phyloP scores from a whole-genome alignment of 768 basidiomycete species.

The Lyophyllum semitale region DNA sequence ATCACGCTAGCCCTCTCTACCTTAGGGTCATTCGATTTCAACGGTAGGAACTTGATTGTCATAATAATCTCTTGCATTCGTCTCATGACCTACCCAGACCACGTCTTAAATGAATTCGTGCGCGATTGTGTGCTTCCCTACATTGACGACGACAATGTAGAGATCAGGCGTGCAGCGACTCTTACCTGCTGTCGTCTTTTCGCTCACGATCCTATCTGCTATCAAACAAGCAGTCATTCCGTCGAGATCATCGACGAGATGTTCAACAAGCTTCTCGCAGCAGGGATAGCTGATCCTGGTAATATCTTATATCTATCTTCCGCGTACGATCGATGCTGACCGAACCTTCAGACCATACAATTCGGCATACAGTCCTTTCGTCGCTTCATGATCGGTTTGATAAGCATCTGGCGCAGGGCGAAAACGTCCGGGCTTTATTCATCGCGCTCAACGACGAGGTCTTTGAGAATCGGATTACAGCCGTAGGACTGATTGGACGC shows the following conservation, averaged over 20 bases:
- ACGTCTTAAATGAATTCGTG: constrained; percentile 94
- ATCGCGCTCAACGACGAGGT: constrained; percentile 97
- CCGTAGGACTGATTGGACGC: constrained; percentile 88
- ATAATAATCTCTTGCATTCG: not conserved
- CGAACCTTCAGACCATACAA: constrained; percentile 61
- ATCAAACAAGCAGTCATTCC: constrained; percentile 92
- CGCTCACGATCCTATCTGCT: constrained; percentile 92
- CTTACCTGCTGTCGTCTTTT: constrained; percentile 91
- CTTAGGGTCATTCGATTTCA: constrained; percentile 92
- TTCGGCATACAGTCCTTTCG: constrained; percentile 83
- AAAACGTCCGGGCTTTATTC: constrained; percentile 94
- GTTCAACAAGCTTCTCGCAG: constrained; percentile 92
- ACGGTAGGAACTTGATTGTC: constrained; percentile 50
- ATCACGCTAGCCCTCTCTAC: constrained; percentile 87
- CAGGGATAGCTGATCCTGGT: constrained; percentile 97
- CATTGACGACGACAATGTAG: constrained; percentile 87
- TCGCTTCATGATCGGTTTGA: constrained; percentile 93
- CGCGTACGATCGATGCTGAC: constrained; percentile 8
- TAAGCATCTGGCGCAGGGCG: constrained; percentile 94
- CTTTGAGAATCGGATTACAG: constrained; percentile 91
- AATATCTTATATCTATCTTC: constrained; percentile 5
- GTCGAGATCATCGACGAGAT: constrained; percentile 98
- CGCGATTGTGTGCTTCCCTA: constrained; percentile 90
- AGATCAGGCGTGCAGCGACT: constrained; percentile 88
- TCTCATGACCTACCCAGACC: constrained; percentile 57